Conservation (phyloP, 2,329 filamentous ascomycete genomes). For the Dendrostoma leiphaemia region DNA sequence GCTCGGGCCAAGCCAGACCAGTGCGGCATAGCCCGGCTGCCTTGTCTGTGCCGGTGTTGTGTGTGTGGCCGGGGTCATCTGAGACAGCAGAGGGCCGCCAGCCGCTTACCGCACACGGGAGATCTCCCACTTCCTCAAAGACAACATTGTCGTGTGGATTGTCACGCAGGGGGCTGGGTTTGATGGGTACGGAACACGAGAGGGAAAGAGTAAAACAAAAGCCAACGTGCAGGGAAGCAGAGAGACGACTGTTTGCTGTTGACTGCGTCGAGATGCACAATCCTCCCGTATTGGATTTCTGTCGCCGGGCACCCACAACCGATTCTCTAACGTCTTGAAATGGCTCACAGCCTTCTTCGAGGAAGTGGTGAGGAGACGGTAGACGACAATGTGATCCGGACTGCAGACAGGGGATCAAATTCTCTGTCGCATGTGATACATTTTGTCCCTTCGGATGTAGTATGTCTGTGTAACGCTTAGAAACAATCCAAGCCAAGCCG, state of each 20-base stretch:
- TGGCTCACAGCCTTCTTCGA: neutral
- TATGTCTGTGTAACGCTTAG: neutral
- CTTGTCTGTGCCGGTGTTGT: too few relatives aligned
- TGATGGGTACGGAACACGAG: too few relatives aligned
- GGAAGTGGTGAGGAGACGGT: neutral
- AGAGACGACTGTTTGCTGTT: neutral
- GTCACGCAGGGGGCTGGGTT: too few relatives aligned
- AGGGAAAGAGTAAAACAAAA: too few relatives aligned
- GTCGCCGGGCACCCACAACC: neutral
- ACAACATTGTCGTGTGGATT: too few relatives aligned
- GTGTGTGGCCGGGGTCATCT: neutral
- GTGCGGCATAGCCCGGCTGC: too few relatives aligned
- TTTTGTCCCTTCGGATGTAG: neutral
- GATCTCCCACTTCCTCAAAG: too few relatives aligned
- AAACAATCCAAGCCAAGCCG: neutral
- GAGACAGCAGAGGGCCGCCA: neutral
- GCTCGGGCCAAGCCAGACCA: neutral
- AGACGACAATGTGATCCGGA: neutral
- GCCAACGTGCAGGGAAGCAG: neutral
- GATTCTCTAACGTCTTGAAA: neutral
- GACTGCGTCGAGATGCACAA: neutral
- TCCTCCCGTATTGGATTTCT: neutral
- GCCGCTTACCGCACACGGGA: neutral
- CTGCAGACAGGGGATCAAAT: too few relatives aligned
- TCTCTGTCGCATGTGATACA: neutral